Evolutionary conservation across 495 filamentous ascomycete genomes (phyloP).

Genomic region (Trypethelium eluteriae): DNA sequence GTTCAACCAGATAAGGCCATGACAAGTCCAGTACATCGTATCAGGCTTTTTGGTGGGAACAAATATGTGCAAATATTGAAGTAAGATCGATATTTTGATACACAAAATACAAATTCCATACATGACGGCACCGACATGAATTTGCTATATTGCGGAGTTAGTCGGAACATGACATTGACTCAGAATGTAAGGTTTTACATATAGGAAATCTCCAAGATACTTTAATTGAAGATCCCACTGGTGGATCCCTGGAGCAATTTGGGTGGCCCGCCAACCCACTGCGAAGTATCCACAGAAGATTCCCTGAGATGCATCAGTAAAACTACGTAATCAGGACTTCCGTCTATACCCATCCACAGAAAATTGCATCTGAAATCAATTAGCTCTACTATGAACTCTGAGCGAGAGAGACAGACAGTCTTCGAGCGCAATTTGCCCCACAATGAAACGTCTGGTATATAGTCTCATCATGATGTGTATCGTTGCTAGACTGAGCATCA

Average conservation of each 20-base stretch:
- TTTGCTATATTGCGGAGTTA: background rate
- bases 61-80: slow-evolving; percentile 4
- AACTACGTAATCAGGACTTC: background rate
- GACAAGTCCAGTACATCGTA: slow-evolving; percentile 1
- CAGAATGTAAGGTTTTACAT: background rate
- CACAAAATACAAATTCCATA: background rate
- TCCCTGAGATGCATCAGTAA: background rate
- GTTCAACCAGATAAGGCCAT: slow-evolving; percentile 9
- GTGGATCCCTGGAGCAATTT: background rate
- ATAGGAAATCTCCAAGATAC: background rate
- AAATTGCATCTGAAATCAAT: background rate
- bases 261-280: background rate
- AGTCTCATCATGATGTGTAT: background rate
- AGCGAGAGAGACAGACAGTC: background rate
- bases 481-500: background rate
- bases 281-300: background rate
- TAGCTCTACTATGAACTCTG: background rate
- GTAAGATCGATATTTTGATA: background rate
- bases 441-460: background rate
- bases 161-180: background rate
- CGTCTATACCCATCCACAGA: background rate
- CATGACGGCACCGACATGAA: background rate
- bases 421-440: background rate
- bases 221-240: background rate
- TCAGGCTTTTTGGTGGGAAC: background rate